phyloP scores from a whole-genome alignment of 2,329 filamentous ascomycete species.

The Amauroascus verrucosus region DNA sequence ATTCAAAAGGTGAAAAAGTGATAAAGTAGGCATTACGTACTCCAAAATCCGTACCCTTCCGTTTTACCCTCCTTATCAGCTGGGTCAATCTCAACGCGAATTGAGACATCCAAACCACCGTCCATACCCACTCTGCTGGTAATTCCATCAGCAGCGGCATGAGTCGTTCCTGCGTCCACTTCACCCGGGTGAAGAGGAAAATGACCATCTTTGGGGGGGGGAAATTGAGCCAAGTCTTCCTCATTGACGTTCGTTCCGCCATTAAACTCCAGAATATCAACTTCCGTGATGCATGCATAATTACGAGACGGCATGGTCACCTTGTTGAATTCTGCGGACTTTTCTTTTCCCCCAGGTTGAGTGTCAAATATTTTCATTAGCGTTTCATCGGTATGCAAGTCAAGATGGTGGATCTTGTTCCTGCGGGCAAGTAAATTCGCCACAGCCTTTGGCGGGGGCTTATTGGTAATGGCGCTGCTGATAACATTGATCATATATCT shows the following conservation, averaged over 20 bases:
- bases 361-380: conserved; percentile 53
- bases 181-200: conserved; percentile 66
- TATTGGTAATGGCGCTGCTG: conserved; percentile 57
- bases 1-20: background rate
- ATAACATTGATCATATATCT: conserved; percentile 56
- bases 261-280: conserved; percentile 20
- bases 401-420: conserved; percentile 57
- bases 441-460: conserved; percentile 54
- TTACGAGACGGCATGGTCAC: conserved; percentile 70
- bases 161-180: conserved; percentile 62
- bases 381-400: conserved; percentile 54
- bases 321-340: conserved; percentile 64
- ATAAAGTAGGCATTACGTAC: conserved; percentile 33
- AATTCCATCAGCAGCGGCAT: conserved; percentile 55
- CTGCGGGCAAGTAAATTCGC: conserved; percentile 53
- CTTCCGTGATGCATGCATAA: conserved; percentile 53
- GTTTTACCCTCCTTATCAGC: conserved; percentile 33
- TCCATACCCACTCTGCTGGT: conserved; percentile 28
- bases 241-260: conserved; percentile 10
- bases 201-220: conserved; percentile 52
- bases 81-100: conserved; percentile 40
- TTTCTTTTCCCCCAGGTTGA: conserved; percentile 47
- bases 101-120: conserved; percentile 37
- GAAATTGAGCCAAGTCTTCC: conserved; percentile 22
- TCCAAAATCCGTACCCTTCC: conserved; percentile 41